A percentile compares a stretch with the other conserved stretches of the same genome.
Evolutionary conservation across 2,329 filamentous ascomycete species (phyloP).

Genomic region (Trichoderma sp.): DNA sequence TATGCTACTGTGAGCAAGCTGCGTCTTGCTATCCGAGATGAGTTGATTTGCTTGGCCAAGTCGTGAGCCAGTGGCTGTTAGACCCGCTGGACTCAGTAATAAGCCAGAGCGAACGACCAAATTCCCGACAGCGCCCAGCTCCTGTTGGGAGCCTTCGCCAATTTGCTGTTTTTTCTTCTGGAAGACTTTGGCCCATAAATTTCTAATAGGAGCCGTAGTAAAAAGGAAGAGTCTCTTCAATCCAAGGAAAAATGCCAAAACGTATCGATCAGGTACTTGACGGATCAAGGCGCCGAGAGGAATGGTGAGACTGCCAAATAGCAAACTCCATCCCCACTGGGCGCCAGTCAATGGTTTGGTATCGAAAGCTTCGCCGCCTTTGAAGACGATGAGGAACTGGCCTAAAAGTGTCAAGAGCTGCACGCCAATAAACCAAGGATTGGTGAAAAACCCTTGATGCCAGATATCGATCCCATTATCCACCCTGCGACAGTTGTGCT

Average conservation of each 20-base stretch:
- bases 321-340: slow-evolving; percentile 70
- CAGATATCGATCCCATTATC: slow-evolving; percentile 80
- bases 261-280: slow-evolving; percentile 43
- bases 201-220: slow-evolving; percentile 30
- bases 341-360: slow-evolving; percentile 60
- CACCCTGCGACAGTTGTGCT: slow-evolving; percentile 75
- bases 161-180: slow-evolving; percentile 32
- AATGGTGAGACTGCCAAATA: slow-evolving; percentile 68
- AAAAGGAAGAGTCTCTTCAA: slow-evolving; percentile 29
- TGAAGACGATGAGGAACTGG: slow-evolving; percentile 71
- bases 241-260: slow-evolving; percentile 35
- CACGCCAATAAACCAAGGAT: slow-evolving; percentile 75
- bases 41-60: not conserved
- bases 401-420: slow-evolving; percentile 67
- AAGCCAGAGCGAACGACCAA: slow-evolving; percentile 20
- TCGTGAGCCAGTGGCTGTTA: not conserved
- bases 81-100: not conserved
- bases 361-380: slow-evolving; percentile 68
- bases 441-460: slow-evolving; percentile 73
- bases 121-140: slow-evolving; percentile 33
- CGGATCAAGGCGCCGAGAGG: slow-evolving; percentile 55
- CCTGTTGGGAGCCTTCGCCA: slow-evolving; percentile 28
- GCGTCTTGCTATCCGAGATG: not conserved
- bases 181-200: slow-evolving; percentile 30
- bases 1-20: slow-evolving; percentile 1